Percentiles rank a stretch among this genome's conserved stretches.
These are phyloP conservation scores for Diaporthe destruens DNA, from an alignment of 2,329 filamentous ascomycete species.

Conservation along the genomic window DNA sequence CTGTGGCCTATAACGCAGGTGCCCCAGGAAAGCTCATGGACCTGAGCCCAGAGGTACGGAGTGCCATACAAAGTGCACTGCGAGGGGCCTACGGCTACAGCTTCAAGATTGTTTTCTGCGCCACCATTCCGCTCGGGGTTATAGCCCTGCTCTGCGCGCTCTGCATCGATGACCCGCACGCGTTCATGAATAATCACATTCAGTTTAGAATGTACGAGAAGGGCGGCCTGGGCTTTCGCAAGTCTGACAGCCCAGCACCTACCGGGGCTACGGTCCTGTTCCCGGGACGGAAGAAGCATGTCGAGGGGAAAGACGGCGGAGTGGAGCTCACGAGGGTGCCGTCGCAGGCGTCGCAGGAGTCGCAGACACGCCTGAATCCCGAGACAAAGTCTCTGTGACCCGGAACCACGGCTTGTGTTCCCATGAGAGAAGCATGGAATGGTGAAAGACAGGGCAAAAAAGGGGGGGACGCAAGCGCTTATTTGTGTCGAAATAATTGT, in stretches of 20 bases:
- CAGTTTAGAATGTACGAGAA: slow-evolving; percentile 29
- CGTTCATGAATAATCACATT: slow-evolving; percentile 32
- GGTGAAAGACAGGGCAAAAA: not conserved
- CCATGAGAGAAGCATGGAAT: not conserved
- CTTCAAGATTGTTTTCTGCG: slow-evolving; percentile 32
- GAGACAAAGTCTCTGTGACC: slow-evolving; percentile 1
- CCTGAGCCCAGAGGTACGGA: slow-evolving; percentile 4
- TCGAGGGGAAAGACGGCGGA: not conserved
- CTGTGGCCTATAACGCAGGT: slow-evolving; percentile 30
- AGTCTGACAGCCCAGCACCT: slow-evolving; percentile 10
- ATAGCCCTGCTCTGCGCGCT: slow-evolving; percentile 25
- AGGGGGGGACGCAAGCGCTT: not conserved
- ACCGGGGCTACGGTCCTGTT: slow-evolving; percentile 34
- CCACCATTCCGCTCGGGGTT: slow-evolving; percentile 22
- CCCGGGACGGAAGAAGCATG: slow-evolving; percentile 9
- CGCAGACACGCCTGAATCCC: not conserved
- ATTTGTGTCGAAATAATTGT: slow-evolving; percentile 8
- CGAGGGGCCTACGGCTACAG: slow-evolving; percentile 28
- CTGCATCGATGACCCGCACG: slow-evolving; percentile 30
- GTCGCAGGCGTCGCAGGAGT: not conserved
- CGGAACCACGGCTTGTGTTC: not conserved
- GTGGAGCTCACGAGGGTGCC: not conserved
- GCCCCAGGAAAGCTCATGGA: slow-evolving; percentile 2
- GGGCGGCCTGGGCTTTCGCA: not conserved
- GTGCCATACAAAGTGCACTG: not conserved